phyloP scores from a whole-genome alignment of 1,284 basidiomycete species.

The Erythrobasidium hasegawianum region DNA sequence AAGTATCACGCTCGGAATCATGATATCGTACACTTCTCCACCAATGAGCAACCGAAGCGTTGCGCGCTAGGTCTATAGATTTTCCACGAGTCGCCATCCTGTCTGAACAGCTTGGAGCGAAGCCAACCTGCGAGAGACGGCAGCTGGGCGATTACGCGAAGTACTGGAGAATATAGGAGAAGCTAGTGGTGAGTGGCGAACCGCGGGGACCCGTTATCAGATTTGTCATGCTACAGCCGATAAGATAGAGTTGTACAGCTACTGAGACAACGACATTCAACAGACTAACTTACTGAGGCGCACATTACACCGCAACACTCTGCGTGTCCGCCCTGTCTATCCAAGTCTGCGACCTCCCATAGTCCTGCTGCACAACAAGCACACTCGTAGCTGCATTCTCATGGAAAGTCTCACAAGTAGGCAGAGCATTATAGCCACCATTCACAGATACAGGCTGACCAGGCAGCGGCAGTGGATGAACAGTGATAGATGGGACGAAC shows the following conservation, averaged over 20 bases:
- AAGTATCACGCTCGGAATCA: too few relatives aligned
- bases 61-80: too few relatives aligned
- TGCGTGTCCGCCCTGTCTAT: neutral
- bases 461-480: conserved; percentile 4
- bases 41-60: too few relatives aligned
- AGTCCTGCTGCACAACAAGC: neutral
- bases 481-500: conserved; percentile 3
- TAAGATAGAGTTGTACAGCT: too few relatives aligned
- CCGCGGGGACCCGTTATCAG: too few relatives aligned
- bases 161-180: too few relatives aligned
- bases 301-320: neutral
- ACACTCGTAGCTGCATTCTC: conserved; percentile 4
- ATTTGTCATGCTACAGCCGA: neutral
- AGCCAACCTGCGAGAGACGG: too few relatives aligned
- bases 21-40: too few relatives aligned
- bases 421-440: neutral
- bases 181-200: too few relatives aligned
- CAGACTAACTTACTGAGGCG: neutral
- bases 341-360: neutral
- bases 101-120: too few relatives aligned
- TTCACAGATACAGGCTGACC: neutral
- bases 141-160: too few relatives aligned
- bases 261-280: conserved; percentile 4
- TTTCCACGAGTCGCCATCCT: too few relatives aligned
- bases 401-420: conserved; percentile 3